phyloP scores from a whole-genome alignment of 2,329 filamentous ascomycete genomes.

The Penicillium verrucosum region DNA sequence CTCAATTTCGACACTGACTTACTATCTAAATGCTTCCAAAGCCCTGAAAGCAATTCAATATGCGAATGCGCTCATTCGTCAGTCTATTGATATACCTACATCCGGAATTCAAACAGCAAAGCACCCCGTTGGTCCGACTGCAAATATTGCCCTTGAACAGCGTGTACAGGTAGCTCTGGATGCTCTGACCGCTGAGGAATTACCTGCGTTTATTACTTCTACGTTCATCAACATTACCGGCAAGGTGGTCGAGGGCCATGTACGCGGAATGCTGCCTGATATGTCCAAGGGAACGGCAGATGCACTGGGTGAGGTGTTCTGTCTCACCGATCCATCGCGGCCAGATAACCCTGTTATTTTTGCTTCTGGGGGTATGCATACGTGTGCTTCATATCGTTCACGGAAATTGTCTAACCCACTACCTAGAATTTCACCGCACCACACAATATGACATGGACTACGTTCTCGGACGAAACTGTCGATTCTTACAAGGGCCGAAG shows the following conservation, averaged over 20 bases:
- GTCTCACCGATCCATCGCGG: slow-evolving; percentile 69
- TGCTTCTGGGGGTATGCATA: slow-evolving; percentile 63
- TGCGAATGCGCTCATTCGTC: slow-evolving; percentile 64
- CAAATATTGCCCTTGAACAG: slow-evolving; percentile 58
- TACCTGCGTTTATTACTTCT: slow-evolving; percentile 69
- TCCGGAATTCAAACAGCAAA: slow-evolving; percentile 56
- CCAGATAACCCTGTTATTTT: slow-evolving; percentile 74
- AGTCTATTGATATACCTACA: slow-evolving; percentile 53
- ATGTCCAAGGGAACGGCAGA: slow-evolving; percentile 66
- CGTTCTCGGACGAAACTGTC: slow-evolving; percentile 71
- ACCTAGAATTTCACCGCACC: slow-evolving; percentile 65
- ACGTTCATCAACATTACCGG: slow-evolving; percentile 66
- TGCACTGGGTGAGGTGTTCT: slow-evolving; percentile 73
- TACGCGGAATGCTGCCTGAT: slow-evolving; percentile 64
- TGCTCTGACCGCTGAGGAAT: slow-evolving; percentile 61
- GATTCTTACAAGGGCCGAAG: slow-evolving; percentile 72
- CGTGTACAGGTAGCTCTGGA: slow-evolving; percentile 64
- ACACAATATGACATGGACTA: slow-evolving; percentile 73
- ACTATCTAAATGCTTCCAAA: slow-evolving; percentile 70
- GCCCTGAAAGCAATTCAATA: slow-evolving; percentile 69
- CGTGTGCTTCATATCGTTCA: not conserved
- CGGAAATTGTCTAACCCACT: not conserved
- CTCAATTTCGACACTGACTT: slow-evolving; percentile 66
- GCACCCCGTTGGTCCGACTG: slow-evolving; percentile 49
- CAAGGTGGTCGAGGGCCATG: slow-evolving; percentile 62